Percentiles rank a stretch among this genome's conserved stretches.
These are phyloP conservation scores for sweet orange (Citrus sinensis) DNA, from an alignment of 345 rosid genomes.

Conservation along the genomic window DVS_A1.0 CM039164.1:4871501-4872000, in stretches of 20 bases:
- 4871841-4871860: neutral
- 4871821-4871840: constrained; percentile 1
- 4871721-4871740: neutral
- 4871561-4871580: neutral
- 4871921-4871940: neutral
- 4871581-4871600: neutral
- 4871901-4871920: neutral
- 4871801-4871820: neutral
- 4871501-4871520: neutral
- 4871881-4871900: neutral
- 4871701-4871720: neutral
- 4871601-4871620: neutral
- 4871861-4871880: neutral
- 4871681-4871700: neutral
- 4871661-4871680: neutral
- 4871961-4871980: neutral
- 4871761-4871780: neutral
- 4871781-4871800: neutral
- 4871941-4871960: neutral
- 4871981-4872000: neutral
- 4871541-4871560: neutral
- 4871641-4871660: neutral
- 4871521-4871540: neutral
- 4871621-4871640: neutral
- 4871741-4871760: neutral